Evolutionary conservation across 306 rosid genomes (phyloP).

Genomic region (Trichosanthes cucumerina): DNA sequence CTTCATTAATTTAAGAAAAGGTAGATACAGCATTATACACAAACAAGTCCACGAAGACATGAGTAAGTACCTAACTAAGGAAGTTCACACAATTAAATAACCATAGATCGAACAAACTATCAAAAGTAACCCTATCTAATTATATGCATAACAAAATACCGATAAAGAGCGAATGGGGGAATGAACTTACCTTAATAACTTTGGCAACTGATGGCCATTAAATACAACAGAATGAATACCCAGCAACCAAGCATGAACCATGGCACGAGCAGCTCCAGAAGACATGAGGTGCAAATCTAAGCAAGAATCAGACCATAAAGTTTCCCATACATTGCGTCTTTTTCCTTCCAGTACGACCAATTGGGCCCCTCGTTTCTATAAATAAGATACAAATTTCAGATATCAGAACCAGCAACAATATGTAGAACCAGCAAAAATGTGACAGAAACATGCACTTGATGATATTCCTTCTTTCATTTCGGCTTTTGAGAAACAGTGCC

Average conservation of each 20-base stretch:
- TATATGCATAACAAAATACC: background rate
- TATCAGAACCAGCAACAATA: background rate
- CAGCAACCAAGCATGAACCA: slow-evolving; percentile 89
- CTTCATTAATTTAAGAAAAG: background rate
- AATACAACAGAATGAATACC: slow-evolving; percentile 41
- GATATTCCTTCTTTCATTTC: no score
- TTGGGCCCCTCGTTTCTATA: slow-evolving; percentile 81
- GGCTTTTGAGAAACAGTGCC: no score
- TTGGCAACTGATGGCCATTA: slow-evolving; percentile 61
- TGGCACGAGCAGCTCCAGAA: slow-evolving; percentile 89
- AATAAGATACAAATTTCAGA: background rate
- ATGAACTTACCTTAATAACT: slow-evolving; percentile 42
- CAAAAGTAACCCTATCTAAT: background rate
- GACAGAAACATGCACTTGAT: background rate
- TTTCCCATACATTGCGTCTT: slow-evolving; percentile 69
- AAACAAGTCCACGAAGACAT: background rate
- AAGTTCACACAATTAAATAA: background rate
- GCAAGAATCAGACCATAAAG: slow-evolving; percentile 60
- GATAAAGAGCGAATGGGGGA: background rate
- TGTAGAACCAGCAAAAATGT: no score
- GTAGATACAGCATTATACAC: background rate
- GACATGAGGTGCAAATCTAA: slow-evolving; percentile 88
- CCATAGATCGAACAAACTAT: background rate
- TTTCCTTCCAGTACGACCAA: slow-evolving; percentile 81
- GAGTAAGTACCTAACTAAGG: background rate